Conservation (phyloP, 768 basidiomycete genomes). For the Butyriboletus loyo region DNA sequence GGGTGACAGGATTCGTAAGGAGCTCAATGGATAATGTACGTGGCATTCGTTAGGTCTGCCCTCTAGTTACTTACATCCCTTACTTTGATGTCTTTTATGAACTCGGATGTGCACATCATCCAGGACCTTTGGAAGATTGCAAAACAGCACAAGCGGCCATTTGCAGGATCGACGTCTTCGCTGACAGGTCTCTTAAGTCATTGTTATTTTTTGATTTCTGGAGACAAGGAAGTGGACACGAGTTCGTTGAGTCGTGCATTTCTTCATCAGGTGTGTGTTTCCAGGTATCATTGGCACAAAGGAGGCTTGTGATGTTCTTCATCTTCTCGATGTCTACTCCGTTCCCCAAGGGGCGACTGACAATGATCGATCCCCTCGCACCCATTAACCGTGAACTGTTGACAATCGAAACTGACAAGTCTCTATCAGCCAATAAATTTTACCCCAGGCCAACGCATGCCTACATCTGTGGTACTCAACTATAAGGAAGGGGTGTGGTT, state of each 20-base stretch:
- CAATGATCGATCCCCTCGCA: neutral
- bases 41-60: neutral
- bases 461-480: conserved; percentile 65
- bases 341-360: neutral
- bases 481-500: conserved; percentile 65
- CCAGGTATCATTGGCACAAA: too few relatives aligned
- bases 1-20: conserved; percentile 66
- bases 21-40: conserved; percentile 75
- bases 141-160: conserved; percentile 52
- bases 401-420: neutral
- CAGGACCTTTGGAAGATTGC: conserved; percentile 70
- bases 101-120: neutral
- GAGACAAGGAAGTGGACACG: conserved; percentile 63
- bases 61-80: neutral
- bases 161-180: conserved; percentile 88
- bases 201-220: conserved; percentile 84
- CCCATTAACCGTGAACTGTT: neutral
- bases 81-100: neutral
- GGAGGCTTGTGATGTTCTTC: neutral
- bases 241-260: conserved; percentile 60
- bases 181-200: conserved; percentile 81
- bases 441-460: conserved; percentile 76
- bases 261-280: conserved; percentile 47
- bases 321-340: neutral
- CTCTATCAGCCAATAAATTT: conserved; percentile 54